Conservation (phyloP, 352 stramenopile genomes). For the Thalassiosira mediterranea region DNA sequence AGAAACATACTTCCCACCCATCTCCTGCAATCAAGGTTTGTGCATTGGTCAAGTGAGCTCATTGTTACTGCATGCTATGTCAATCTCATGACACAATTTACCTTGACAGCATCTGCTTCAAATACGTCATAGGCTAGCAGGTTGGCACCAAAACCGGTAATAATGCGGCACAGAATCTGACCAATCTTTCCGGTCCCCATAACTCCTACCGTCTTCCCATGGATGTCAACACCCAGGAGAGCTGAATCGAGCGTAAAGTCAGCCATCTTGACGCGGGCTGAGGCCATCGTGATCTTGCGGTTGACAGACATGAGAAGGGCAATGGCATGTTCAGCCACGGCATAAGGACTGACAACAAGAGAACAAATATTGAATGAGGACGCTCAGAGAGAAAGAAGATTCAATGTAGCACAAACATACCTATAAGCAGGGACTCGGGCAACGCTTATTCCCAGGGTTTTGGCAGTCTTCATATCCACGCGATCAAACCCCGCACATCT, state of each 20-base stretch:
- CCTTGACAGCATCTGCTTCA: constrained; percentile 52
- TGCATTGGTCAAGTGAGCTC: neutral
- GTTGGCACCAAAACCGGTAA: constrained; percentile 68
- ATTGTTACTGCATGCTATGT: too few relatives aligned
- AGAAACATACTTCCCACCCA: constrained; percentile 65
- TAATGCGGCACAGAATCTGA: constrained; percentile 68
- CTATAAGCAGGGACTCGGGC: constrained; percentile 66
- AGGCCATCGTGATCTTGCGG: constrained; percentile 56
- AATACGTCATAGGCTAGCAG: constrained; percentile 73
- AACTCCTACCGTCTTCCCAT: constrained; percentile 65
- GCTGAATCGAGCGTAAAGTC: constrained; percentile 67
- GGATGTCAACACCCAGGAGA: constrained; percentile 69
- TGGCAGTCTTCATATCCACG: constrained; percentile 57
- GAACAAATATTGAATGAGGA: neutral
- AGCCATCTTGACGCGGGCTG: constrained; percentile 61
- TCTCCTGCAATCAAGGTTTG: constrained; percentile 22
- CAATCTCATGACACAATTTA: neutral
- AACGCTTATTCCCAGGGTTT: constrained; percentile 50
- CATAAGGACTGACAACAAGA: constrained; percentile 48
- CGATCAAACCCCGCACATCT: constrained; percentile 67
- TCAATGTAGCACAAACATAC: neutral
- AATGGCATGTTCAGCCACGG: constrained; percentile 69
- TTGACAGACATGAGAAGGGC: constrained; percentile 73
- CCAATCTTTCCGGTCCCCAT: constrained; percentile 78
- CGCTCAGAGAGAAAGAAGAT: neutral